phyloP scores from a whole-genome alignment of 2,329 filamentous ascomycete species.

The Magnaporthiopsis poae region DNA sequence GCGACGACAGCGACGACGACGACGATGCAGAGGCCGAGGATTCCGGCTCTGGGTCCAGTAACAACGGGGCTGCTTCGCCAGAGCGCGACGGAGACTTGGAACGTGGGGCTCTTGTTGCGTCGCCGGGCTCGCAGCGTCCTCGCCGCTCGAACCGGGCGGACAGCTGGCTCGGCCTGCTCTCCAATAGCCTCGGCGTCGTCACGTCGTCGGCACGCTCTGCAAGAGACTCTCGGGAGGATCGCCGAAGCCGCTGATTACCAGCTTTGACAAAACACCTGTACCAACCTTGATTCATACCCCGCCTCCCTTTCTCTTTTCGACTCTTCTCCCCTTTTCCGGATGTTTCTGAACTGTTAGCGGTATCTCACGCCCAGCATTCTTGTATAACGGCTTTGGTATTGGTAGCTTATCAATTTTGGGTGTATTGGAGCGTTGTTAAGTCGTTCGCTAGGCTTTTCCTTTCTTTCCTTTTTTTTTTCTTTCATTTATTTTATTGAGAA shows the following conservation, averaged over 20 bases:
- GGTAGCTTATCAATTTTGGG: neutral
- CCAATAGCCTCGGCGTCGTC: constrained; percentile 4
- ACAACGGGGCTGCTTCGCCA: constrained; percentile 3
- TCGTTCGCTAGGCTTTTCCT: neutral
- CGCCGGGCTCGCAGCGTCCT: neutral
- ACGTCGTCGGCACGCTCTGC: neutral
- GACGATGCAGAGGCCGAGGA: constrained; percentile 19
- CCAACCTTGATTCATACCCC: neutral
- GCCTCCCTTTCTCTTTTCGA: neutral
- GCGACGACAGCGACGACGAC: constrained; percentile 41
- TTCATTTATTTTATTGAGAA: neutral
- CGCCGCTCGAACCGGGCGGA: neutral
- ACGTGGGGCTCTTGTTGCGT: neutral
- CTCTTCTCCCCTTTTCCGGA: neutral
- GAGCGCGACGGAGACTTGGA: constrained; percentile 3
- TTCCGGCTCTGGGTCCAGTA: neutral
- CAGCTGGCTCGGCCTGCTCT: constrained; percentile 4
- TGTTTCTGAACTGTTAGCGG: neutral
- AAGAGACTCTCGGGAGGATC: neutral
- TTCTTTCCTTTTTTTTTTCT: too few relatives aligned
- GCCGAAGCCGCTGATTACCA: neutral
- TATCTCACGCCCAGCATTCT: neutral
- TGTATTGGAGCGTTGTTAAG: neutral
- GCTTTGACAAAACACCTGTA: neutral
- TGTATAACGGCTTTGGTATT: neutral